Evolutionary conservation across 2,329 filamentous ascomycete species (phyloP).

Genomic region (Aureobasidium sp.): DNA sequence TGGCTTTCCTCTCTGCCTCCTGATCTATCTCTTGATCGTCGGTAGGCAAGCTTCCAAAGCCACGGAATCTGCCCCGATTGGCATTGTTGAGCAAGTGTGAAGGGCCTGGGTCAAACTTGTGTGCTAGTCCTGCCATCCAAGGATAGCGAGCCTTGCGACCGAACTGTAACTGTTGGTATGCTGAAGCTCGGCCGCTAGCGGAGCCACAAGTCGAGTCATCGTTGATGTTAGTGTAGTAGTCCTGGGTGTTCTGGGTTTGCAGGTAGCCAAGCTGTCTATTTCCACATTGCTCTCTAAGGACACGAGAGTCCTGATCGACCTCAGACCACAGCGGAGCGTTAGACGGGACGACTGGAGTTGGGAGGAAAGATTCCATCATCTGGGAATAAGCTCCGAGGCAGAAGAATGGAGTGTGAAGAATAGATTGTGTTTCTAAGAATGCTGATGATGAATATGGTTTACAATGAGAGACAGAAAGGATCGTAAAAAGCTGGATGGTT

Average conservation of each 20-base stretch:
- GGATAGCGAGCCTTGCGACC: neutral
- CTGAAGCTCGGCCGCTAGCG: neutral
- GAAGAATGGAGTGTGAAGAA: conserved; percentile 22
- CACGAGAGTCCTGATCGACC: conserved; percentile 21
- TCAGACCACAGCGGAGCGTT: conserved; percentile 33
- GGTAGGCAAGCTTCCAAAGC: neutral
- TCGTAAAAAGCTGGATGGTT: conserved; percentile 34
- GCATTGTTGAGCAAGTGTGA: neutral
- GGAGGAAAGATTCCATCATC: conserved; percentile 27
- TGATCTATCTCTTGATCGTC: conserved; percentile 17
- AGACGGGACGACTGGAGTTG: conserved; percentile 36
- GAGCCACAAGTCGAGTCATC: conserved; percentile 10
- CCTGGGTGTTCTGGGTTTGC: neutral
- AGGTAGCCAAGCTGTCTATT: conserved; percentile 33
- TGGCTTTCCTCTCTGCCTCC: conserved; percentile 19
- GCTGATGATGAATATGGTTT: conserved; percentile 26
- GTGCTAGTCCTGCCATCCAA: conserved; percentile 5
- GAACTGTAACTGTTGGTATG: neutral
- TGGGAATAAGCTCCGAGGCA: conserved; percentile 28
- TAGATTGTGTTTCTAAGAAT: conserved; percentile 33
- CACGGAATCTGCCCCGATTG: neutral
- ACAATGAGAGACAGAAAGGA: conserved; percentile 28
- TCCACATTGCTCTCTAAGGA: conserved; percentile 37
- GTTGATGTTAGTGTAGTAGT: neutral
- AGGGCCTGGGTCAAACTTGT: neutral